Evolutionary conservation across 257 asterid species (phyloP).

Genomic region (Fraxinus americana): DNA sequence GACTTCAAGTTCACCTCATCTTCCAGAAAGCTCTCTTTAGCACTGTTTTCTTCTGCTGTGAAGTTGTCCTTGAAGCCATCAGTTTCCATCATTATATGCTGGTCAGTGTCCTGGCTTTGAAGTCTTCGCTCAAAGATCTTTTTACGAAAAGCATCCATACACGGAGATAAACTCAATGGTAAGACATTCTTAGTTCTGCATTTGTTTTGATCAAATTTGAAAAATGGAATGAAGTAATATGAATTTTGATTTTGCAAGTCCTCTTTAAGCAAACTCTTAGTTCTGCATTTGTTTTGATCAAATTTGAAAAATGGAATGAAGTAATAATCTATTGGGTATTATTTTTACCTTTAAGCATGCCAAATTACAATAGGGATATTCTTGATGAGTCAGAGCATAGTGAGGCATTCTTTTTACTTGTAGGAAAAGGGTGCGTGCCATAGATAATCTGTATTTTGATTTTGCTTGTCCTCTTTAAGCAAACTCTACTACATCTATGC

Average conservation of each 20-base stretch:
- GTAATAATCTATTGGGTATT: background rate
- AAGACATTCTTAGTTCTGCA: background rate
- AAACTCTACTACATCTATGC: background rate
- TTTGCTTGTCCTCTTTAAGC: background rate
- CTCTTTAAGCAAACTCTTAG: too few species aligned
- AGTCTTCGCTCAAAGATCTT: background rate
- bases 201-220: background rate
- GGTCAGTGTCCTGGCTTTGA: background rate
- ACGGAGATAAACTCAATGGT: background rate
- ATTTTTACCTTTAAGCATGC: background rate
- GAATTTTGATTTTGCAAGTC: too few species aligned
- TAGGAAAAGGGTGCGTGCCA: background rate
- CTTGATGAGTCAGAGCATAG: background rate
- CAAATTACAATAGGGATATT: background rate
- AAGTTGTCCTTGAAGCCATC: background rate
- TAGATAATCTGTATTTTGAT: background rate
- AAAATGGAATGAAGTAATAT: background rate
- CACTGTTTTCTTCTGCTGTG: background rate
- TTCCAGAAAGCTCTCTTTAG: background rate
- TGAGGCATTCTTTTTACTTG: background rate
- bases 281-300: background rate
- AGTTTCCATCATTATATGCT: background rate
- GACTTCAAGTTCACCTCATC: slow-evolving; percentile 3
- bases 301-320: background rate
- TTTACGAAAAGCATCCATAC: background rate